Base-by-base conservation (phyloP, 768 basidiomycete species). In the Boletales sp. region DNA sequence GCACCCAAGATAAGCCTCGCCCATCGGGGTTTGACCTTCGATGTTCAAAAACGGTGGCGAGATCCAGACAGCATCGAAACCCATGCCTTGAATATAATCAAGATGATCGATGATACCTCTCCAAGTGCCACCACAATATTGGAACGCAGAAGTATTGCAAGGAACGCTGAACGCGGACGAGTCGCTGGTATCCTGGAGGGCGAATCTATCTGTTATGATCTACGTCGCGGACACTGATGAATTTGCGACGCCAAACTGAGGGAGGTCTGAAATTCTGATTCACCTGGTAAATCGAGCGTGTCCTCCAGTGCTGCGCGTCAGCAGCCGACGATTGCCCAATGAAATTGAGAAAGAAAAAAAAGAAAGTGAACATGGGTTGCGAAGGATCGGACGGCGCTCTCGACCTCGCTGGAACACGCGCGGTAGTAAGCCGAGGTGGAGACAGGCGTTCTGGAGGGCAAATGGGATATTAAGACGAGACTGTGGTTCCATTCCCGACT, bases 11-110 rank as follows among this genome's bases (percentile, higher is more conserved):
- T 79, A 83, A 3, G 81, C 78, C 47, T 80, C 72, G 27, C 81
- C 80, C 54, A 77, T 73, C 0, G 74, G 67, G 1, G 76, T 78
- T 42, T 63, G 68, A 2, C 74, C 74, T 24, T 78, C 76, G 32
- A 79, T 62, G 47, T 81, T 81, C 43, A 70, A 59, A 34, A 75
- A 73, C 18, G 81, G 68, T 1, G 82, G 83, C 2, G 79, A 80
- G 44, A 80, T 79, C 81, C 80, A 83, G 27, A 82, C 48, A 14
- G 73, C 80, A 51, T 81, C 80, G 57, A 82, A 82, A 31, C 82
- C 82, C 79, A 83, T 80, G 52, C 70, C 71, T 55, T 80, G 73
- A 47, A 84, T 83, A 60, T 84, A 84, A 65, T 83, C 82, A 43
- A 84, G 74, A 53, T 81, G 76, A 52, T 70, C 67, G 45, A 70